Base-by-base conservation (phyloP, 2,329 filamentous ascomycete species). In the Cytospora chrysosperma region DNA sequence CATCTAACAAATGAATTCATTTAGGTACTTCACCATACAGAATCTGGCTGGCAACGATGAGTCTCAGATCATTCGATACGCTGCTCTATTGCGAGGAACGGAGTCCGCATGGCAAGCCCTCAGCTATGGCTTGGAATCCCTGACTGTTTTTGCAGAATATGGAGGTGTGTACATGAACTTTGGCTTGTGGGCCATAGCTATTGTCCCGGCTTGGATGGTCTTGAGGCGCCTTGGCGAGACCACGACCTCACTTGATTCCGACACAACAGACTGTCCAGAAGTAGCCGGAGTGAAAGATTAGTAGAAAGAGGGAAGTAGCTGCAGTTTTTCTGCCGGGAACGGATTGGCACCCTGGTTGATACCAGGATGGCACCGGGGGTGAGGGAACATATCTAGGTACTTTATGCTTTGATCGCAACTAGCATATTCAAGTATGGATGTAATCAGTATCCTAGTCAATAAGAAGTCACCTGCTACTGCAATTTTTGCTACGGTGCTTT, bases 31-130 rank as follows among this genome's bases (percentile, higher is more conserved):
- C 69, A 78, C 92, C 64, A 83, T 92, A 12, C 82, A 85, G 4
- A 87, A 90, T 68, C 72, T 92, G 3, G 87, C 89, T 1, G 61
- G 57, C 30, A 74, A 78, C 5, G 78, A 81, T 7, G 81, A 90
- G 57, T 80, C 82, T 27, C 85, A 92, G 68, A 82, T 91, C 1
- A 83, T 92, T 51, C 82, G 89, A 0, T 87, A 88, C 69, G 84
- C 89, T 0, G 88, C 87, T 0, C 74, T 92, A 15, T 77, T 92
- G 3, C 81, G 89, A 61, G 89, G 87, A 1, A 89, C 87, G 0
- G 89, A 92, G 74, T 90, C 87, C 1, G 89, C 87, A 0, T 88
- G 87, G 76, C 89, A 92, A 71, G 89, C 88, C 8, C 75, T 92
- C 19, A 89, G 87, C 69, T 92, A 92, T 65, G 89, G 89, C 0